Conservation (phyloP, 2,329 filamentous ascomycete genomes). For the Metarhizium rileyi region DNA sequence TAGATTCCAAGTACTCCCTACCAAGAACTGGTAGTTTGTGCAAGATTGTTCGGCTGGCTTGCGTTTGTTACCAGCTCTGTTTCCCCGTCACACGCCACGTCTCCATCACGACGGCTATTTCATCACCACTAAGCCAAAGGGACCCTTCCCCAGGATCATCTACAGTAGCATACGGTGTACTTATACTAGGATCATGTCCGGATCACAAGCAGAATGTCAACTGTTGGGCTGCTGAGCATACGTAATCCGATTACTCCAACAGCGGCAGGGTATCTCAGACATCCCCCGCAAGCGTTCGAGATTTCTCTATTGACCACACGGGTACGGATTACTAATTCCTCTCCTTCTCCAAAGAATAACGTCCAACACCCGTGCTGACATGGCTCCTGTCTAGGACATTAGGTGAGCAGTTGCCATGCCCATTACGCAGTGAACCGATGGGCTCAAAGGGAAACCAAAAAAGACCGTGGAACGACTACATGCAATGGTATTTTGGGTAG, state of each 20-base stretch:
- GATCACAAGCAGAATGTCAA: too few species aligned
- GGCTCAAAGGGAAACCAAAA: background rate
- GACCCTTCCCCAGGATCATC: background rate
- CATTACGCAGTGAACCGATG: background rate
- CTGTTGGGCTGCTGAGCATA: too few species aligned
- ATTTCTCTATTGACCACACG: too few species aligned
- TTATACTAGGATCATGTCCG: too few species aligned
- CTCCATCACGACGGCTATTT: background rate
- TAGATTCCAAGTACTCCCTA: too few species aligned
- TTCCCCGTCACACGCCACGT: conserved; percentile 3
- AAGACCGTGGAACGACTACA: background rate
- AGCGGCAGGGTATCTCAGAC: too few species aligned
- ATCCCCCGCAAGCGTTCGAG: too few species aligned
- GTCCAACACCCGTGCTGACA: background rate
- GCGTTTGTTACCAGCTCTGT: background rate
- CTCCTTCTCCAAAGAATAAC: too few species aligned
- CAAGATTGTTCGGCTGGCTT: background rate
- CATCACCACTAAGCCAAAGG: background rate
- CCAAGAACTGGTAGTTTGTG: too few species aligned
- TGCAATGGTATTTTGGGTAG: background rate
- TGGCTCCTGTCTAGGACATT: background rate
- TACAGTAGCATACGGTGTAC: too few species aligned
- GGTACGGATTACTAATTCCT: too few species aligned
- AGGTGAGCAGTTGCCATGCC: background rate
- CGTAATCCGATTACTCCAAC: too few species aligned